A percentile compares a stretch with the other conserved stretches of the same genome.
Evolutionary conservation across 768 basidiomycete genomes (phyloP).

Genomic region (Pilatotrama ljubarskyi): DNA sequence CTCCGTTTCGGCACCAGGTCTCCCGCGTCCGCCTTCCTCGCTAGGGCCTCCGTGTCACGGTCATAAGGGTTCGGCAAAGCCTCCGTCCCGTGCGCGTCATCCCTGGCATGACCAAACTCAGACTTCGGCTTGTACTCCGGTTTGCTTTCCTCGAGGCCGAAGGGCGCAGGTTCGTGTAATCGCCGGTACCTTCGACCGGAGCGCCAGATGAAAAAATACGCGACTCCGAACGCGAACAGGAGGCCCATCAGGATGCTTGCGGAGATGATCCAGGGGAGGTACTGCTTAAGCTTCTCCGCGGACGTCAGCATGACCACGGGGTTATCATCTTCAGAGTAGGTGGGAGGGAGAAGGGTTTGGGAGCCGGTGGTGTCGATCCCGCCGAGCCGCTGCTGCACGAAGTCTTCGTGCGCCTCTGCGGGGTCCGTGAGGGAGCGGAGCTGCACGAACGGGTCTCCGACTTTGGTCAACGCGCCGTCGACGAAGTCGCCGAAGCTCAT

Average conservation of each 20-base stretch:
- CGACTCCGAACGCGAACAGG: slow-evolving; percentile 21
- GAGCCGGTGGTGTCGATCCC: slow-evolving; percentile 32
- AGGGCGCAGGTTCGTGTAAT: slow-evolving; percentile 30
- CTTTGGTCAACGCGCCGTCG: slow-evolving; percentile 29
- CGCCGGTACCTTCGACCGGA: slow-evolving; percentile 24
- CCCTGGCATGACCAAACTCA: neutral
- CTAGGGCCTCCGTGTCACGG: neutral
- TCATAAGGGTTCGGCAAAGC: slow-evolving; percentile 1
- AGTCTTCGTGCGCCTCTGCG: slow-evolving; percentile 32
- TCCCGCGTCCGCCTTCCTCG: neutral
- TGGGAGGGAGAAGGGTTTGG: slow-evolving; percentile 26
- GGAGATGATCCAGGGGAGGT: slow-evolving; percentile 30
- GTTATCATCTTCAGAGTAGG: slow-evolving; percentile 21
- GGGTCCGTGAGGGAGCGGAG: slow-evolving; percentile 29
- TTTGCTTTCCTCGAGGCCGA: slow-evolving; percentile 22
- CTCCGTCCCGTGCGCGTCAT: neutral
- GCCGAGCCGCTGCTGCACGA: slow-evolving; percentile 32
- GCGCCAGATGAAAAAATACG: slow-evolving; percentile 21
- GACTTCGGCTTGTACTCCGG: slow-evolving; percentile 1
- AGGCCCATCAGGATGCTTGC: slow-evolving; percentile 25
- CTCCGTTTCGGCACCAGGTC: slow-evolving; percentile 4
- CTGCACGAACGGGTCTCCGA: slow-evolving; percentile 35
- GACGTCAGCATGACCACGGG: slow-evolving; percentile 12
- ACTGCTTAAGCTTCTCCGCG: slow-evolving; percentile 23
- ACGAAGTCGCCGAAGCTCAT: slow-evolving; percentile 37